Evolutionary conservation across 176 grass and related monocot genomes (phyloP).

Genomic region (Musa itinerans): DNA sequence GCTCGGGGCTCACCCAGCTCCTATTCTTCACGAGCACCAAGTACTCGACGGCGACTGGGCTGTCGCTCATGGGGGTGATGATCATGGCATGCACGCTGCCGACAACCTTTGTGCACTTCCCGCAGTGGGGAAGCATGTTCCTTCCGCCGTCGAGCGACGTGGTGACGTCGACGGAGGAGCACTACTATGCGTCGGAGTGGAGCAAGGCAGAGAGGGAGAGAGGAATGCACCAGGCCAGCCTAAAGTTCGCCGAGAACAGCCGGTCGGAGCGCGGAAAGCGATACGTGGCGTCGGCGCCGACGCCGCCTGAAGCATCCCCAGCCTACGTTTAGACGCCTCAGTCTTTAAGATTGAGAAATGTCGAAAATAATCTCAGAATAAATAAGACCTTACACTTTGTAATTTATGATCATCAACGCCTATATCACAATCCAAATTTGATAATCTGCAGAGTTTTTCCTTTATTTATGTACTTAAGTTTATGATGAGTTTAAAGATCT

Average conservation of each 20-base stretch:
- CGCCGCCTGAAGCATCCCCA: slow-evolving; percentile 36
- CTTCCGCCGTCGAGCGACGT: slow-evolving; percentile 40
- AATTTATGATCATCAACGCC: too few species aligned
- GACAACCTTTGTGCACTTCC: slow-evolving; percentile 48
- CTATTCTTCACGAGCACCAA: slow-evolving; percentile 63
- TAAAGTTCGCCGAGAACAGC: slow-evolving; percentile 63
- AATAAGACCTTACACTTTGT: too few species aligned
- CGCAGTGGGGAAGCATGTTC: slow-evolving; percentile 81
- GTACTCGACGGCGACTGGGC: slow-evolving; percentile 37
- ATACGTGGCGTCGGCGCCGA: slow-evolving; percentile 19
- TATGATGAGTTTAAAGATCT: too few species aligned
- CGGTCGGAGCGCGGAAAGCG: slow-evolving; percentile 45
- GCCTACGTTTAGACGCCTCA: neutral
- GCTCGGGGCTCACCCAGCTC: slow-evolving; percentile 63
- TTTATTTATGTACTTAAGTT: too few species aligned
- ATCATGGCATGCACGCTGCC: slow-evolving; percentile 74
- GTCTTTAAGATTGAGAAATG: too few species aligned
- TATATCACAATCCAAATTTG: too few species aligned
- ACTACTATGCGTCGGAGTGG: slow-evolving; percentile 56
- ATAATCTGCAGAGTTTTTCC: too few species aligned
- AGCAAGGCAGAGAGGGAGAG: slow-evolving; percentile 44
- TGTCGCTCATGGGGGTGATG: slow-evolving; percentile 76
- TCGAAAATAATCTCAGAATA: too few species aligned
- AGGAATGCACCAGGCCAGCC: slow-evolving; percentile 30
- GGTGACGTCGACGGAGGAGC: slow-evolving; percentile 25